Percentiles rank a stretch among this genome's conserved stretches.
Evolutionary conservation across 805 yeast genomes (phyloP).

Genomic region (Teunomyces panamensis): DNA sequence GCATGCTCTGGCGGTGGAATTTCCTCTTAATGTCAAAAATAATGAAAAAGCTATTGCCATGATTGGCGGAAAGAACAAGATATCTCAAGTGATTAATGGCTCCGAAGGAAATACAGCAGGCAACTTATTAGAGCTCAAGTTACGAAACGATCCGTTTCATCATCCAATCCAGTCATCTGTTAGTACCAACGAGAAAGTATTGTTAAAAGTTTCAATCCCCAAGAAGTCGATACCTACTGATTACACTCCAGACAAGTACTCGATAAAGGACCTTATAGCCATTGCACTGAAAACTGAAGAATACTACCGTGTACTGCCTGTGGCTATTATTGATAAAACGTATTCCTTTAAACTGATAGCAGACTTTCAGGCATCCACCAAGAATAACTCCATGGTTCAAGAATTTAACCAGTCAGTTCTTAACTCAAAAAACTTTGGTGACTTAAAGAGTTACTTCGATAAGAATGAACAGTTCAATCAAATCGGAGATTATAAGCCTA

Average conservation of each 20-base stretch:
- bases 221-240: conserved; percentile 44
- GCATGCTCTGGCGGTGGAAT: conserved; percentile 69
- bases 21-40: conserved; percentile 70
- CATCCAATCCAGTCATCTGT: conserved; percentile 63
- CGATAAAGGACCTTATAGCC: conserved; percentile 34
- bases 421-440: conserved; percentile 21
- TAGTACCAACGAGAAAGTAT: conserved; percentile 52
- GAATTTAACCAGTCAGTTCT: conserved; percentile 26
- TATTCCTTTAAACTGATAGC: conserved; percentile 81
- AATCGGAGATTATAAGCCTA: conserved; percentile 26
- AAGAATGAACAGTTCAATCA: conserved; percentile 20
- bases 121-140: conserved; percentile 39
- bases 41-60: conserved; percentile 59
- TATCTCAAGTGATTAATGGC: conserved; percentile 41
- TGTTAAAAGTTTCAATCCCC: conserved; percentile 61
- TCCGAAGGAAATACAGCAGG: conserved; percentile 28
- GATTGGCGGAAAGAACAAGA: conserved; percentile 60
- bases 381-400: conserved; percentile 42
- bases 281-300: conserved; percentile 11
- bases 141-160: conserved; percentile 43
- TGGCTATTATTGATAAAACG: conserved; percentile 64
- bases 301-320: conserved; percentile 50
- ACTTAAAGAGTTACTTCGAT: conserved; percentile 24
- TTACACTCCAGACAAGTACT: conserved; percentile 31
- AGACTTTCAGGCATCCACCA: conserved; percentile 76